Percentiles rank a stretch among this genome's conserved stretches.
These are phyloP conservation scores for Rauvolfia tetraphylla DNA, from an alignment of 257 asterid genomes.

Conservation along the genomic window DNA sequence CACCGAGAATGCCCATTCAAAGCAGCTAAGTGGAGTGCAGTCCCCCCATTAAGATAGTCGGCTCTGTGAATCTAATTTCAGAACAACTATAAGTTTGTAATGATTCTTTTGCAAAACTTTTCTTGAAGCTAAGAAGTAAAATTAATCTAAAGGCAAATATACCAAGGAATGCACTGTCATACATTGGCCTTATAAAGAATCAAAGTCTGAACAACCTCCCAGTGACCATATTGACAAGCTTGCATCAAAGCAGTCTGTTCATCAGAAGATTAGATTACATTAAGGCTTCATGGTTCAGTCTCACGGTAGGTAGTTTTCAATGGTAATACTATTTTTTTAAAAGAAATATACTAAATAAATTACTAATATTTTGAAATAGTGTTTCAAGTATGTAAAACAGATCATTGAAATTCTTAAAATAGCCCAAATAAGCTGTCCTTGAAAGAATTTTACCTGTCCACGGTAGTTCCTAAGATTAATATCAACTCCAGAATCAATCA, in stretches of 20 bases:
- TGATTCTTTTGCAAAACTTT: neutral
- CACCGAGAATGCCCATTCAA: conserved; percentile 78
- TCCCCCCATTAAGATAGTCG: conserved; percentile 85
- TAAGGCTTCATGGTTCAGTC: neutral
- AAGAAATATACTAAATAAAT: neutral
- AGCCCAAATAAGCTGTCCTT: neutral
- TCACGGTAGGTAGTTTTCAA: too few relatives aligned
- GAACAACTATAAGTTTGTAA: conserved; percentile 17
- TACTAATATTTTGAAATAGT: neutral
- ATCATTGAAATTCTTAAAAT: neutral
- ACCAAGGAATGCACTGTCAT: conserved; percentile 27
- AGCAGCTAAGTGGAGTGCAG: conserved; percentile 90
- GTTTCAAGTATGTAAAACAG: neutral
- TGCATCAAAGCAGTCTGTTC: conserved; percentile 92
- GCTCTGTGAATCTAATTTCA: conserved; percentile 66
- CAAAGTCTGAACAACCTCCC: conserved; percentile 92
- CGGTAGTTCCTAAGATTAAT: conserved; percentile 81
- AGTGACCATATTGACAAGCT: conserved; percentile 90
- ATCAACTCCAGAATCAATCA: conserved; percentile 80
- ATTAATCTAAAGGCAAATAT: conserved; percentile 6
- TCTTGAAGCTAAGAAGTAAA: neutral
- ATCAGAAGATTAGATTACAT: conserved; percentile 21
- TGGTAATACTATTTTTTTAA: neutral
- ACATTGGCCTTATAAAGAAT: conserved; percentile 77
- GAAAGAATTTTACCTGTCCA: conserved; percentile 56